Evolutionary conservation across 1,284 basidiomycete species (phyloP).

Genomic region (Cutaneotrichosporon arboriforme): DNA sequence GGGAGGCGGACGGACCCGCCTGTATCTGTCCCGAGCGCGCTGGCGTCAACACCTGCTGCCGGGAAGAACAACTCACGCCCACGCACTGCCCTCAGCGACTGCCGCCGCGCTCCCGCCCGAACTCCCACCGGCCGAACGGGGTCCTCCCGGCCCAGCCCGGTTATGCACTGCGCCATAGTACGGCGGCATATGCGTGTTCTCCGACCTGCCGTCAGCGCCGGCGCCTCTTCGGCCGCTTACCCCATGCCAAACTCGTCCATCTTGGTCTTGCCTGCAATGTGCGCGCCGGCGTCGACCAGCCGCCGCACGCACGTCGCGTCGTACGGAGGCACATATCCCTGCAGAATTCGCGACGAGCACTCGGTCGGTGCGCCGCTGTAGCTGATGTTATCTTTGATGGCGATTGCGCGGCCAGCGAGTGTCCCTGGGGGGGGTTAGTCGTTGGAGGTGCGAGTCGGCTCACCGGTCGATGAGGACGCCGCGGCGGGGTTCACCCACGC

Average conservation of each 20-base stretch:
- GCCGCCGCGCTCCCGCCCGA: constrained; percentile 52
- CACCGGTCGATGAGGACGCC: constrained; percentile 17
- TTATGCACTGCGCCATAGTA: constrained; percentile 61
- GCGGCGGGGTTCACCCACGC: constrained; percentile 27
- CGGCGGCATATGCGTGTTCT: constrained; percentile 28
- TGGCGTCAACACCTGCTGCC: constrained; percentile 36
- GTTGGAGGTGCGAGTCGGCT: neutral
- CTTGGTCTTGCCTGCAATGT: constrained; percentile 81
- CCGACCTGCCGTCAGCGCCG: constrained; percentile 31
- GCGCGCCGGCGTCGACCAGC: constrained; percentile 62
- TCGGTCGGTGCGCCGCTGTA: constrained; percentile 65
- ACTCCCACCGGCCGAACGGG: constrained; percentile 60
- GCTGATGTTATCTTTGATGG: constrained; percentile 82
- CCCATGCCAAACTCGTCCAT: constrained; percentile 99
- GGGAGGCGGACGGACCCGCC: constrained; percentile 91
- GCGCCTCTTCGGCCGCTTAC: constrained; percentile 45
- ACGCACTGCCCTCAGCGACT: constrained; percentile 60
- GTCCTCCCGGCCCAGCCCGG: constrained; percentile 52
- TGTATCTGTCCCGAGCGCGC: constrained; percentile 88
- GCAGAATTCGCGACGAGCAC: constrained; percentile 70
- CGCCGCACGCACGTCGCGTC: constrained; percentile 77
- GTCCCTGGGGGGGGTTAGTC: constrained; percentile 14
- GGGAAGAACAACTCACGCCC: constrained; percentile 57
- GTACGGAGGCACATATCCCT: constrained; percentile 69
- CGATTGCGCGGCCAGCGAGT: constrained; percentile 50